A percentile compares a stretch with the other conserved stretches of the same genome.
These are phyloP conservation scores for Cardamine occulta DNA, from an alignment of 345 rosid species.

Conservation along the genomic window DNA sequence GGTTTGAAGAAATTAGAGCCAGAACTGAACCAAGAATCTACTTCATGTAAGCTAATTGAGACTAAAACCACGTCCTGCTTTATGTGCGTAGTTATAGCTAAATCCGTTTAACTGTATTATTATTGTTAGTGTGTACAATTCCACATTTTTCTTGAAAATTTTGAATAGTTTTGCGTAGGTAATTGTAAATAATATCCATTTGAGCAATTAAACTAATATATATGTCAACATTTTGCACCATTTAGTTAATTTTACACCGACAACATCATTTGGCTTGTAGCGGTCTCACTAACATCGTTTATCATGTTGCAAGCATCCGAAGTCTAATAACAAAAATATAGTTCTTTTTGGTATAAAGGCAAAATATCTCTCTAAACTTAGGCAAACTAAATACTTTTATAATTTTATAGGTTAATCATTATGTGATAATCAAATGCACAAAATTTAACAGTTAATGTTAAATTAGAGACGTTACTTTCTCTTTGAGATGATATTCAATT, in stretches of 20 bases:
- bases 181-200: neutral
- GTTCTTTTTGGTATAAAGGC: conserved; percentile 5
- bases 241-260: conserved; percentile 20
- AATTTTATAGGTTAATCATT: conserved; percentile 41
- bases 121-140: neutral
- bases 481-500: conserved; percentile 38
- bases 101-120: neutral
- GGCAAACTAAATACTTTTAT: conserved; percentile 27
- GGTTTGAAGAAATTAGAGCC: conserved; percentile 8
- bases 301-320: conserved; percentile 39
- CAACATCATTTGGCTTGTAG: conserved; percentile 37
- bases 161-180: neutral
- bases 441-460: conserved; percentile 30
- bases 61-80: neutral
- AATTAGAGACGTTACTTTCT: conserved; percentile 37
- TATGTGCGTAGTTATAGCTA: neutral
- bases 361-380: conserved; percentile 31
- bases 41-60: neutral
- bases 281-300: conserved; percentile 36
- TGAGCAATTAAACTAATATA: conserved; percentile 12
- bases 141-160: neutral
- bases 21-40: neutral
- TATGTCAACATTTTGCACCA: conserved; percentile 20
- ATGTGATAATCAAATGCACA: conserved; percentile 44
- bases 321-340: conserved; percentile 21